Evolutionary conservation across 2,329 filamentous ascomycete species (phyloP).

Genomic region (Trichoderma sp.): DNA sequence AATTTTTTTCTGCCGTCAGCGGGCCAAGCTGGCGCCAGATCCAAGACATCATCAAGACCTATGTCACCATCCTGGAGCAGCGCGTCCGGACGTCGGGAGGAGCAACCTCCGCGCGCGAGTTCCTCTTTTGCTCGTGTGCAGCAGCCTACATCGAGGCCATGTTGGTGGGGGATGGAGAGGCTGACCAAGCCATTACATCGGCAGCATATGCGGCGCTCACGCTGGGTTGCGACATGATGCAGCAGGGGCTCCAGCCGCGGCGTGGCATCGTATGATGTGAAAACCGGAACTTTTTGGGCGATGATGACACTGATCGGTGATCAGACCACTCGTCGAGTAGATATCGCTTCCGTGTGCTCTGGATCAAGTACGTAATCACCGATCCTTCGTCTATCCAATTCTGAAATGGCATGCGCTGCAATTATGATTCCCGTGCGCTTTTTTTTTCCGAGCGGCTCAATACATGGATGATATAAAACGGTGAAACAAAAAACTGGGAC

Average conservation of each 20-base stretch:
- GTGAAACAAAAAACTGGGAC: background rate
- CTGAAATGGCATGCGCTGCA: background rate
- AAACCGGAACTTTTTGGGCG: background rate
- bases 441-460: background rate
- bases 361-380: background rate
- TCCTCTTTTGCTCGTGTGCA: constrained; percentile 3
- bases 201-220: constrained; percentile 6
- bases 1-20: background rate
- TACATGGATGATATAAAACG: background rate
- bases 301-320: background rate
- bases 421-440: background rate
- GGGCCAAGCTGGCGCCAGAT: constrained; percentile 7
- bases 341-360: background rate
- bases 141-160: constrained; percentile 7
- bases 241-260: background rate
- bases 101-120: background rate
- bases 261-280: background rate
- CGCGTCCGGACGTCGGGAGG: background rate
- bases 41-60: background rate
- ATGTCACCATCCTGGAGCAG: background rate
- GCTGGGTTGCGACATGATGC: constrained; percentile 3
- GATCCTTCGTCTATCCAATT: background rate
- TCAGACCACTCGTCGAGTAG: background rate
- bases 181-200: background rate
- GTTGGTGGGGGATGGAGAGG: background rate